Evolutionary conservation across 2,329 filamentous ascomycete genomes (phyloP), one percentile per base, ranked within the genome.

Genomic region (Fusarium penzigii): DNA sequence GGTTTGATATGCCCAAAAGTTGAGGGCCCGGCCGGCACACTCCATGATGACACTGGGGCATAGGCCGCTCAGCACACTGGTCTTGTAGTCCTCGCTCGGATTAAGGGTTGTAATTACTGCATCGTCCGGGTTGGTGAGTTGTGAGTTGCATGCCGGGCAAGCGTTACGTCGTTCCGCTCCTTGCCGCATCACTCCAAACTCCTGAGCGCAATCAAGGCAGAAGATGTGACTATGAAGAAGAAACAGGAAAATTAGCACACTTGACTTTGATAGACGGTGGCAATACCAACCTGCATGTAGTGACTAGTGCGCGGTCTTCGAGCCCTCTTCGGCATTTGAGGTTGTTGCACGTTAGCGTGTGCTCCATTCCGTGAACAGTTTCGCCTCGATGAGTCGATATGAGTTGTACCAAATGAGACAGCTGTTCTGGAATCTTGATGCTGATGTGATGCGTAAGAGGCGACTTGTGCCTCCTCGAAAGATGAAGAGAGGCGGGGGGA

Each of bases 51-150:
- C 79, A 34, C 81, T 86, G 1, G 93, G 93, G 54, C 85, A 89
- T 1, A 97, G 74, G 0, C 93, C 93, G 65, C 89, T 91, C 11
- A 97, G 77, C 1, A 95, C 83, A 54, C 87, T 92, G 0, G 89
- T 91, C 71, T 96, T 96, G 77, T 94, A 96, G 59, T 95, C 91
- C 64, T 97, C 92, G 0, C 85, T 86, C 0, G 91, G 91, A 54
- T 87, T 89, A 39, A 97, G 78, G 29, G 85, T 80, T 1, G 87
- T 82, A 17, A 87, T 77, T 10, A 89, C 84, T 5, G 86, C 89
- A 73, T 95, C 90, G 61, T 95, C 88, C 0, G 84, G 84, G 56
- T 87, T 88, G 8, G 76, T 74, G 3, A 97, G 79, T 9, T 78
- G 78, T 3, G 84, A 81, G 34, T 83, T 77, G 66, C 93, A 97